A percentile compares a stretch with the other conserved stretches of the same genome.
These are phyloP conservation scores for Corniculantispora saksenae DNA, from an alignment of 2,329 filamentous ascomycete genomes.

Conservation along the genomic window DNA sequence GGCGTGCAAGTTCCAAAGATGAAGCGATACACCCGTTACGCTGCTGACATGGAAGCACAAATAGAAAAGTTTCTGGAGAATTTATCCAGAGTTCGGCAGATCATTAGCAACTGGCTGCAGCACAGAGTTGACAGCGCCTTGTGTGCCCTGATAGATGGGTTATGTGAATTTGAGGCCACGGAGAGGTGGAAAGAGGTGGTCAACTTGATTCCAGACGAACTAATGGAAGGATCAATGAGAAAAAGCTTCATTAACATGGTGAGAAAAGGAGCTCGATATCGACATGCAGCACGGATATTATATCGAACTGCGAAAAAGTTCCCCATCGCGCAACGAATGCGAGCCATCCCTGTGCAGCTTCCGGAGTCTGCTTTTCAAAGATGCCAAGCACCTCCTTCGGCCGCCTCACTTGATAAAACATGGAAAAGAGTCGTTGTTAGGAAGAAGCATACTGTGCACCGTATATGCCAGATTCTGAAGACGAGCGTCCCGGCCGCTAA, in stretches of 20 bases:
- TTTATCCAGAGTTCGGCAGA: neutral
- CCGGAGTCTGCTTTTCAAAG: neutral
- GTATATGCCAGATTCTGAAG: neutral
- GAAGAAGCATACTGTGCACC: neutral
- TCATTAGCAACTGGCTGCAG: neutral
- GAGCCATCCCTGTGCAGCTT: neutral
- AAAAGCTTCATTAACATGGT: neutral
- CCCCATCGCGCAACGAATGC: neutral
- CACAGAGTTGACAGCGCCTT: neutral
- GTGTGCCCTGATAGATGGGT: neutral
- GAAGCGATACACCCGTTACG: neutral
- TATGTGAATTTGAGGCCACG: neutral
- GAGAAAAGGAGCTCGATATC: neutral
- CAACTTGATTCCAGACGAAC: neutral
- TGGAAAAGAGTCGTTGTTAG: neutral
- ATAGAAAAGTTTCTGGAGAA: neutral
- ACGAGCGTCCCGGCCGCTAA: neutral
- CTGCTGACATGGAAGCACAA: neutral
- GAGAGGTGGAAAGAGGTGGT: neutral
- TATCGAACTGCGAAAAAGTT: conserved; percentile 6
- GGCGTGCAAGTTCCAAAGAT: neutral
- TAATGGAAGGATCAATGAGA: neutral
- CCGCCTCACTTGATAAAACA: neutral
- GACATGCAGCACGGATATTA: neutral
- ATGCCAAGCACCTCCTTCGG: neutral